Base-by-base conservation (phyloP, 106 monocot genomes). In the Phalaenopsis aphrodite region DNA sequence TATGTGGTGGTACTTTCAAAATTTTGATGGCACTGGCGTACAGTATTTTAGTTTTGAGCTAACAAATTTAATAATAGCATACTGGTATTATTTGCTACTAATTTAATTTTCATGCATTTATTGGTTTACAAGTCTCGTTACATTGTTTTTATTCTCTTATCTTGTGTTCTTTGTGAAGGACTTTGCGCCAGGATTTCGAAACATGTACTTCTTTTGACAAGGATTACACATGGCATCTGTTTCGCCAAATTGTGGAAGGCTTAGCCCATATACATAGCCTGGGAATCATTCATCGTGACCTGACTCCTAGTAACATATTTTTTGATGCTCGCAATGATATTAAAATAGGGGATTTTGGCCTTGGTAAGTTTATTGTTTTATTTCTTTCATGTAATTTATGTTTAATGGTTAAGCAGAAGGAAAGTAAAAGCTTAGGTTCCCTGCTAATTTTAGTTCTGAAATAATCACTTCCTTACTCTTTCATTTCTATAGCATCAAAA, bases 221-320 rank as follows among this genome's bases (percentile, higher is more conserved):
- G 85, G 92, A 98, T 37, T 84, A 88, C 72, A 83, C 87, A 17
- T 98, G 98, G 98, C 89, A 89, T 88, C 81, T 91, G 65, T 98
- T 94, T 87, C 94, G 94, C 24, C 98, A 98, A 91, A 94, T 98
- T 85, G 89, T 94, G n/a, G 98, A 98, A 98, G 98, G 98, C 36
- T 80, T 98, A 41, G 92, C 94, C 55, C 98, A 98, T 85, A 93
- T 98, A 81, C 98, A 98, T 84, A 88, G 94, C 66, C 98, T 91
- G 85, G 98, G 94, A 81, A 98, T 98, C 72, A 94, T 98, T 48
- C 98, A 98, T 86, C 92, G 98, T 46, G 98, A 98, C 82, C 81
- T 98, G 82, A 98, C 94, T 66, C 98, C 98, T 67, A 98, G 82
- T 79, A 98, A 98, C 72, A 98, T 98, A 65, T 98, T 98, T 76